Percentiles rank a stretch among this genome's conserved stretches.
These are phyloP conservation scores for Suaeda aralocaspica DNA, from an alignment of 148 eudicot species.

Conservation along the genomic window DNA sequence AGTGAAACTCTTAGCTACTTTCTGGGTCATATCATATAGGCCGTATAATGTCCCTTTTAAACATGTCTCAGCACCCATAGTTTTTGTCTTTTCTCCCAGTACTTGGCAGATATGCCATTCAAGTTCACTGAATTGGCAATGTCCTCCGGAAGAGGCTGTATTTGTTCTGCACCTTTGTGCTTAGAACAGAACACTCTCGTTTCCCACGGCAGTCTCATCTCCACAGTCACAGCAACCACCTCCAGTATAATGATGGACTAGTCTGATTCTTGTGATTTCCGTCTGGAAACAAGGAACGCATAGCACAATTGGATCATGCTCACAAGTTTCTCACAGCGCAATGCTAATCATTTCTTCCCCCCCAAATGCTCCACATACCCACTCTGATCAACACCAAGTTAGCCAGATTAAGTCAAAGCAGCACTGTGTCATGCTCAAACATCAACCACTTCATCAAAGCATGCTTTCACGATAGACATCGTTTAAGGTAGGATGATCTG, in stretches of 20 bases:
- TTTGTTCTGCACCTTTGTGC: slow-evolving; percentile 92
- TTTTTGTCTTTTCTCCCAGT: slow-evolving; percentile 63
- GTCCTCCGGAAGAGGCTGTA: slow-evolving; percentile 75
- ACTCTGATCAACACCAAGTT: slow-evolving; percentile 54
- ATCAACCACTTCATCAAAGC: slow-evolving; percentile 90
- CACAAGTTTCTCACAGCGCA: slow-evolving; percentile 92
- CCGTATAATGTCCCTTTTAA: slow-evolving; percentile 32
- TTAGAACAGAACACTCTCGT: slow-evolving; percentile 89
- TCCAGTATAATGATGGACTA: slow-evolving; percentile 89
- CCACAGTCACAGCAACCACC: slow-evolving; percentile 99
- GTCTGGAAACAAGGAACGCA: slow-evolving; percentile 95
- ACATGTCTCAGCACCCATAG: slow-evolving; percentile 37
- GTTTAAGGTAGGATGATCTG: slow-evolving; percentile 27
- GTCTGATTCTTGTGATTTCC: slow-evolving; percentile 92
- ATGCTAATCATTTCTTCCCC: slow-evolving; percentile 92
- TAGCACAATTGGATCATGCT: slow-evolving; percentile 98
- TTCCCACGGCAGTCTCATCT: slow-evolving; percentile 98
- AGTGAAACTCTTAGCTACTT: slow-evolving; percentile 52
- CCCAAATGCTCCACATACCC: slow-evolving; percentile 99
- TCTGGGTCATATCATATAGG: slow-evolving; percentile 33
- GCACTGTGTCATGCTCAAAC: slow-evolving; percentile 73
- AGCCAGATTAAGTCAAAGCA: slow-evolving; percentile 49
- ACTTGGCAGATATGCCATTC: slow-evolving; percentile 52
- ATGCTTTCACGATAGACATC: slow-evolving; percentile 60
- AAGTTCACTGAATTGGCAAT: slow-evolving; percentile 65